A percentile compares a stretch with the other conserved stretches of the same genome.
These are phyloP conservation scores for Daldinia loculata DNA, from an alignment of 495 filamentous ascomycete genomes.

Conservation along the genomic window DNA sequence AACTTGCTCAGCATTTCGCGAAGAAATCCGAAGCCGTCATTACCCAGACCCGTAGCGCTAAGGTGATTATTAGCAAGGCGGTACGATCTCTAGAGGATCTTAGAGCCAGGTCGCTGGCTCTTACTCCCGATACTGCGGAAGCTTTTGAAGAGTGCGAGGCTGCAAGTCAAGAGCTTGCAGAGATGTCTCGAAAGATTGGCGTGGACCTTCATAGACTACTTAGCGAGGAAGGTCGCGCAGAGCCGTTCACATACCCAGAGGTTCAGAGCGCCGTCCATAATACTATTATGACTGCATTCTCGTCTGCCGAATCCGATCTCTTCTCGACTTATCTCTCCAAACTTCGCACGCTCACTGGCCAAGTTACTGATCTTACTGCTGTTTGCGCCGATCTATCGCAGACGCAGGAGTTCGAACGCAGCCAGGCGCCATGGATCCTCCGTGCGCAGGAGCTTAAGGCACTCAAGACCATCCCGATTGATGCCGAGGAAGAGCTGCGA, in stretches of 20 bases:
- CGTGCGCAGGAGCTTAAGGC: constrained; percentile 79
- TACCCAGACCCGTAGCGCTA: constrained; percentile 78
- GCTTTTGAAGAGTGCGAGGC: constrained; percentile 66
- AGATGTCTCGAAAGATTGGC: constrained; percentile 72
- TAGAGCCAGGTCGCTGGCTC: constrained; percentile 76
- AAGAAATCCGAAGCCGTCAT: constrained; percentile 76
- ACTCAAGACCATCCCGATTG: constrained; percentile 77
- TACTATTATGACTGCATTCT: constrained; percentile 60
- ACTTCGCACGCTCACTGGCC: constrained; percentile 69
- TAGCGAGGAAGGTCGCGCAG: constrained; percentile 75
- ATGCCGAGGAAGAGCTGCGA: constrained; percentile 81
- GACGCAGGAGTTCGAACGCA: constrained; percentile 85
- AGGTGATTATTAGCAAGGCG: constrained; percentile 84
- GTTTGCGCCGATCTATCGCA: constrained; percentile 78
- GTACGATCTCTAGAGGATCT: constrained; percentile 80
- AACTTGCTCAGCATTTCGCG: constrained; percentile 71
- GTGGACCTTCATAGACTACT: constrained; percentile 69
- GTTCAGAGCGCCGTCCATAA: constrained; percentile 68
- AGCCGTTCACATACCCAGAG: constrained; percentile 71
- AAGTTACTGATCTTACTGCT: constrained; percentile 75
- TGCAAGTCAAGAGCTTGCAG: constrained; percentile 70
- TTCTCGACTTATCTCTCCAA: constrained; percentile 74
- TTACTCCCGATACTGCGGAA: constrained; percentile 65
- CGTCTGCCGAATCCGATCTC: constrained; percentile 63
- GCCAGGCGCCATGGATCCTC: constrained; percentile 79